These are phyloP conservation scores for Litchi chinensis DNA, from an alignment of 345 rosid genomes.

Conservation along the genomic window DNA sequence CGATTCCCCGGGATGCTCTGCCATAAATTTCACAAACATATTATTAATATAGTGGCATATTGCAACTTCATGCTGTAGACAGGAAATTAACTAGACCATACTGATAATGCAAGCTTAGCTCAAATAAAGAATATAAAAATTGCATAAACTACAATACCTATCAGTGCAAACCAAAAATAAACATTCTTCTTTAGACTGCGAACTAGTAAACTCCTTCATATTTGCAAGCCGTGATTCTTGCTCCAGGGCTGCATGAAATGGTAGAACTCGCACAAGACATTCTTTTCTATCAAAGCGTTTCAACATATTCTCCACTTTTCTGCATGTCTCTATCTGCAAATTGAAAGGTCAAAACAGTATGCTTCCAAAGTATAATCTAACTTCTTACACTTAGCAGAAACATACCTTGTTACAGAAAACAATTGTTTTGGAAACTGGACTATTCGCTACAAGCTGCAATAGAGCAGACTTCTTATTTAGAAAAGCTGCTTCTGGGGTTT, in stretches of 20 bases:
- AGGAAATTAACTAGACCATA: background rate
- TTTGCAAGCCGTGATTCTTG: slow-evolving; percentile 69
- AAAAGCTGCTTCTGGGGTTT: slow-evolving; percentile 73
- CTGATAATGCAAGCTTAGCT: background rate
- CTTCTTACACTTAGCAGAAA: background rate
- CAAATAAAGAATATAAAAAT: background rate
- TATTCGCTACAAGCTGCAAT: slow-evolving; percentile 62
- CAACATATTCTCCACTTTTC: slow-evolving; percentile 88
- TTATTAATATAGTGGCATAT: background rate
- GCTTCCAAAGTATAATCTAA: background rate
- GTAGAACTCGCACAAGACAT: slow-evolving; percentile 51
- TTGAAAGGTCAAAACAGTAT: slow-evolving; percentile 1
- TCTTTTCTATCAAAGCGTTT: slow-evolving; percentile 78
- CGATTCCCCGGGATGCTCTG: slow-evolving; percentile 92
- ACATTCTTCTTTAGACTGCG: slow-evolving; percentile 43
- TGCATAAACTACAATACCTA: slow-evolving; percentile 46
- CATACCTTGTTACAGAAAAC: slow-evolving; percentile 87
- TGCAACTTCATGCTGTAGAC: background rate
- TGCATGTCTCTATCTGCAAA: slow-evolving; percentile 88
- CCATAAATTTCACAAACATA: slow-evolving; percentile 22
- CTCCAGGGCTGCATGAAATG: slow-evolving; percentile 85
- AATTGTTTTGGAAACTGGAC: slow-evolving; percentile 71
- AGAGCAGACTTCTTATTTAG: slow-evolving; percentile 80
- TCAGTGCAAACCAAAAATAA: slow-evolving; percentile 83
- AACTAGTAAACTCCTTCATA: slow-evolving; percentile 71